Evolutionary conservation across 129 eudicot species (phyloP).

Genomic region (Centaurea solstitialis): DNA sequence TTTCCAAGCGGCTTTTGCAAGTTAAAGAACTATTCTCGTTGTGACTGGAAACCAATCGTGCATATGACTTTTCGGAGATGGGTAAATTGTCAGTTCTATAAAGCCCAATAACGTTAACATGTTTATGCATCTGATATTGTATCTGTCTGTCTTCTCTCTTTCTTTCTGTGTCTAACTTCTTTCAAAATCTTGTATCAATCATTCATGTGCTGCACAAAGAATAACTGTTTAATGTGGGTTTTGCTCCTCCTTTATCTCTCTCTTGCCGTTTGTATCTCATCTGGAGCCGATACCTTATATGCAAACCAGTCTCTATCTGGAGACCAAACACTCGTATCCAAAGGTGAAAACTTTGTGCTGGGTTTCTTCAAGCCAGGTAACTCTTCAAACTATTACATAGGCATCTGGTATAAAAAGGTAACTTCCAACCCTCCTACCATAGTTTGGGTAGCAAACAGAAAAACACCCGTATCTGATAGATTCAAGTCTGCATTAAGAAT

Average conservation of each 20-base stretch:
- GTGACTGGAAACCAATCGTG: background rate
- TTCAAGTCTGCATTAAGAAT: slow-evolving; percentile 44
- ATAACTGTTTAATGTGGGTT: background rate
- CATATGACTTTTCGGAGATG: background rate
- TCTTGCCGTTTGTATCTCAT: slow-evolving; percentile 13
- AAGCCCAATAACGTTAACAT: background rate
- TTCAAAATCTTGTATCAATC: slow-evolving; percentile 2
- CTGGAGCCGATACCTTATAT: slow-evolving; percentile 42
- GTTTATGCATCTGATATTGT: background rate
- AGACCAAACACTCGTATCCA: slow-evolving; percentile 47
- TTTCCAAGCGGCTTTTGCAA: slow-evolving; percentile 15
- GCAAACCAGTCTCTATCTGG: slow-evolving; percentile 57
- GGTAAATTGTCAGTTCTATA: slow-evolving; percentile 4
- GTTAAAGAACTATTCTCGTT: background rate
- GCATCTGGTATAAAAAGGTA: slow-evolving; percentile 59
- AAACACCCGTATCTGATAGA: slow-evolving; percentile 48
- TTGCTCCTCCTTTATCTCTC: slow-evolving; percentile 32
- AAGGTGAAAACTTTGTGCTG: slow-evolving; percentile 44
- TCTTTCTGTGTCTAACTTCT: slow-evolving; percentile 3
- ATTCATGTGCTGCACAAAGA: slow-evolving; percentile 23
- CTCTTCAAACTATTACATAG: slow-evolving; percentile 56
- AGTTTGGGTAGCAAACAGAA: slow-evolving; percentile 81
- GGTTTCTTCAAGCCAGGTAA: slow-evolving; percentile 73
- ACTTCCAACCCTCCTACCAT: slow-evolving; percentile 26
- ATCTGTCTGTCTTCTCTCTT: slow-evolving; percentile 9